phyloP scores from a whole-genome alignment of 2,329 filamentous ascomycete genomes.

The Neonectria sp. region DNA sequence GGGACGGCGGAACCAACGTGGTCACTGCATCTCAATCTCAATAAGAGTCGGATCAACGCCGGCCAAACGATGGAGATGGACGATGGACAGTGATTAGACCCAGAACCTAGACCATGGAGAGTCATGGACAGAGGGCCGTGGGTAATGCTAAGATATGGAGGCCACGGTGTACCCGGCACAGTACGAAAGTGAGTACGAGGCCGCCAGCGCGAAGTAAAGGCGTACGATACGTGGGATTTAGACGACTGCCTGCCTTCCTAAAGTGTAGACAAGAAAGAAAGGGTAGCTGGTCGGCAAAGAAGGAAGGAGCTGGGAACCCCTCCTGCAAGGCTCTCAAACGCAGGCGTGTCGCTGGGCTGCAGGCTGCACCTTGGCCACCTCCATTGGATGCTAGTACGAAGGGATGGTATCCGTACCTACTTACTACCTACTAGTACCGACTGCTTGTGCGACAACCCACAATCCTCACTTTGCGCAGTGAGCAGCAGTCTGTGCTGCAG shows the following conservation, averaged over 20 bases:
- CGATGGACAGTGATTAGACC: neutral
- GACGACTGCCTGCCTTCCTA: neutral
- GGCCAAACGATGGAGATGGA: neutral
- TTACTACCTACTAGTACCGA: neutral
- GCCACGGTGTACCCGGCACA: neutral
- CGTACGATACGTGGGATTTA: neutral
- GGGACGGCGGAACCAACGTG: slow-evolving; percentile 1
- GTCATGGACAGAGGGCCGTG: neutral
- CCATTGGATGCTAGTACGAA: neutral
- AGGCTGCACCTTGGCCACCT: slow-evolving; percentile 19
- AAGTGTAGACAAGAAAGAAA: slow-evolving; percentile 3
- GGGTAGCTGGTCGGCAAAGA: slow-evolving; percentile 10
- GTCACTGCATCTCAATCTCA: neutral
- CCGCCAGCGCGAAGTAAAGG: no score
- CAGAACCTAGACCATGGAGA: neutral
- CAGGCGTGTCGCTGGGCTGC: slow-evolving; percentile 18
- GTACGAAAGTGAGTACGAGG: neutral
- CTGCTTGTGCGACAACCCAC: slow-evolving; percentile 20
- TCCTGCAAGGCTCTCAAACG: slow-evolving; percentile 23
- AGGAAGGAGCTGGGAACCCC: slow-evolving; percentile 11
- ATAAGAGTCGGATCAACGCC: neutral
- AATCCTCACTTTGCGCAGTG: neutral
- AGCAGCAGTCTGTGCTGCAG: slow-evolving; percentile 2
- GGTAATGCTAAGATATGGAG: neutral
- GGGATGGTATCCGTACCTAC: neutral